Percentiles rank a stretch among this genome's conserved stretches.
Conservation (phyloP, 2,329 filamentous ascomycete genomes). For the Fusarium devonianum region DNA sequence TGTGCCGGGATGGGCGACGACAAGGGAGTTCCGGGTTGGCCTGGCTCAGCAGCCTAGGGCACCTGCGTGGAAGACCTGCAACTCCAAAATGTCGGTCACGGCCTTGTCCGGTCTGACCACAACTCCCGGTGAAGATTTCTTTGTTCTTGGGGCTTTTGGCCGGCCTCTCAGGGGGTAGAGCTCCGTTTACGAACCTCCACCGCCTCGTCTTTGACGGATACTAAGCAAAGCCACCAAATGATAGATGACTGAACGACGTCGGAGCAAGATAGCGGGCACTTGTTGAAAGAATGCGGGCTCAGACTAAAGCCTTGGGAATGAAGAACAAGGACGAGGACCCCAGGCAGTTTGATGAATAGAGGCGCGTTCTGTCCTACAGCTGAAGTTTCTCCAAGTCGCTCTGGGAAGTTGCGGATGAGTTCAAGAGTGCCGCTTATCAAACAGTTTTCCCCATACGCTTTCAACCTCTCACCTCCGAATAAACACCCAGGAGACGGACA, state of each 20-base stretch:
- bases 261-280: conserved; percentile 11
- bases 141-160: conserved; percentile 32
- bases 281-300: conserved; percentile 17
- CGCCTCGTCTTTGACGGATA: conserved; percentile 33
- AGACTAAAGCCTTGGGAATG: conserved; percentile 20
- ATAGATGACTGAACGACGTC: conserved; percentile 38
- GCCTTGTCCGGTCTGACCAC: conserved; percentile 23
- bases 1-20: conserved; percentile 27
- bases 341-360: conserved; percentile 31
- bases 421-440: conserved; percentile 37
- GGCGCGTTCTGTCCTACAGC: conserved; percentile 33
- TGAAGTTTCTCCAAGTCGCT: conserved; percentile 30
- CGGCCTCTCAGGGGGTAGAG: conserved; percentile 27
- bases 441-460: conserved; percentile 31
- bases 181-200: conserved; percentile 37
- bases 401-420: conserved; percentile 26
- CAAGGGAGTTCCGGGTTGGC: conserved; percentile 28
- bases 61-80: conserved; percentile 21
- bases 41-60: conserved; percentile 25
- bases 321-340: conserved; percentile 24
- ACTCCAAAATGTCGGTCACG: conserved; percentile 38
- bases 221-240: conserved; percentile 40
- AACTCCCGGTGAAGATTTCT: conserved; percentile 26
- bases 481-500: conserved; percentile 28
- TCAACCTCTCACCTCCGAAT: conserved; percentile 33